phyloP scores from a whole-genome alignment of 768 basidiomycete species.

The Lenzites betulinus region DNA sequence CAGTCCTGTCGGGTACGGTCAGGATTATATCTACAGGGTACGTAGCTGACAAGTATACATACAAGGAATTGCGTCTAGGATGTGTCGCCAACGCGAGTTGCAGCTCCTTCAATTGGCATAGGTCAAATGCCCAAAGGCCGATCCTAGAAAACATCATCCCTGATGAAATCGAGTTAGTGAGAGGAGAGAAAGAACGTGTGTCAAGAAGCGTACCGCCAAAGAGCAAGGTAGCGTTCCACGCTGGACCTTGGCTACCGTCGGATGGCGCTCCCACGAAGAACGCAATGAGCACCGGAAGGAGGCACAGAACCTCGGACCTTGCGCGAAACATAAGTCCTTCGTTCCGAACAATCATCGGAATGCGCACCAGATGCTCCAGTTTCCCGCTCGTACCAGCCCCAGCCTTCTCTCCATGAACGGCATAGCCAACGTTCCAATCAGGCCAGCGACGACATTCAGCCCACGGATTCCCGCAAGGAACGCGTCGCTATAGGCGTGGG shows the following conservation, averaged over 20 bases:
- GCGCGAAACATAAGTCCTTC: background rate
- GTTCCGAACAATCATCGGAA: background rate
- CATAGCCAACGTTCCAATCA: conserved; percentile 48
- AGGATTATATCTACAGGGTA: no score
- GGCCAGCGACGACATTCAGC: conserved; percentile 46
- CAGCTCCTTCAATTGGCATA: conserved; percentile 50
- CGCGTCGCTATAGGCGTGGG: conserved; percentile 44
- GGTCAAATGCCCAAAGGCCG: conserved; percentile 56
- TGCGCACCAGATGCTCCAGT: conserved; percentile 51
- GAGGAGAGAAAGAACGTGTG: no score
- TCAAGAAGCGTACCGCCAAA: conserved; percentile 40
- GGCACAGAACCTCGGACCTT: conserved; percentile 43
- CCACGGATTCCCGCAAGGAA: conserved; percentile 54
- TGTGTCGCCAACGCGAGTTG: conserved; percentile 46
- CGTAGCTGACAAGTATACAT: no score
- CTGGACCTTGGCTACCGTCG: conserved; percentile 21
- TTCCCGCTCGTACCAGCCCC: conserved; percentile 49
- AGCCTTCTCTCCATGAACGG: conserved; percentile 43
- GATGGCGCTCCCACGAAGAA: conserved; percentile 37
- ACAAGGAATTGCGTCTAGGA: conserved; percentile 46
- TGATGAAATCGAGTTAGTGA: conserved; percentile 4
- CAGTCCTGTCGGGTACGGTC: conserved; percentile 30
- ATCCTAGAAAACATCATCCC: conserved; percentile 50
- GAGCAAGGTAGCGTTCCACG: conserved; percentile 42
- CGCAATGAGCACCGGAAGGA: conserved; percentile 46